These are phyloP conservation scores for Pseudoturritis turrita DNA, from an alignment of 345 rosid species.

Conservation along the genomic window DNA sequence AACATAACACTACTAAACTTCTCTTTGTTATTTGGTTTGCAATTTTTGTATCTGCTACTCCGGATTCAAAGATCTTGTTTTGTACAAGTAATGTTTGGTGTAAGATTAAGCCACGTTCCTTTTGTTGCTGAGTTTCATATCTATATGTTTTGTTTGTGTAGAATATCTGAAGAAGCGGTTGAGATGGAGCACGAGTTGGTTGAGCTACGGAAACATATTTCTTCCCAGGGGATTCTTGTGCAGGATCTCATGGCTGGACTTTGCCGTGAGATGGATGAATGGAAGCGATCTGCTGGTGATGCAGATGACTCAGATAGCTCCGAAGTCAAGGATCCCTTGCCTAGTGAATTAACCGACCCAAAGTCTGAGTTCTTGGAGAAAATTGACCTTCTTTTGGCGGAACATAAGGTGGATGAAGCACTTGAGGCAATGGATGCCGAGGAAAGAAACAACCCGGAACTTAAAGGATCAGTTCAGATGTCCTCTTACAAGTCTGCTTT, in stretches of 20 bases:
- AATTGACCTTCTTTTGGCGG: conserved; percentile 81
- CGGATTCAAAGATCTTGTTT: not conserved
- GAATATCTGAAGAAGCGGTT: conserved; percentile 90
- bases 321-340: conserved; percentile 34
- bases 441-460: conserved; percentile 57
- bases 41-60: not conserved
- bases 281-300: conserved; percentile 43
- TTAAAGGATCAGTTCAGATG: conserved; percentile 53
- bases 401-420: conserved; percentile 75
- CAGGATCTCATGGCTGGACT: conserved; percentile 88
- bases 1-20: not conserved
- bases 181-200: conserved; percentile 91
- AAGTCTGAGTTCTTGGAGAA: conserved; percentile 52
- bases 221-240: conserved; percentile 79
- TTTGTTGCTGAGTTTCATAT: conserved; percentile 1
- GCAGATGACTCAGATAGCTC: conserved; percentile 27
- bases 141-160: conserved; percentile 32
- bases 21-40: not conserved
- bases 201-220: conserved; percentile 81
- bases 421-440: conserved; percentile 62
- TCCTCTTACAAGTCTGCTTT: conserved; percentile 54
- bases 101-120: not conserved
- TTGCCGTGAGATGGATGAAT: conserved; percentile 64
- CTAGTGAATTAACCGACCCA: conserved; percentile 30
- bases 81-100: not conserved